Evolutionary conservation across 2,329 filamentous ascomycete species (phyloP).

Genomic region (Fusarium robinianum): DNA sequence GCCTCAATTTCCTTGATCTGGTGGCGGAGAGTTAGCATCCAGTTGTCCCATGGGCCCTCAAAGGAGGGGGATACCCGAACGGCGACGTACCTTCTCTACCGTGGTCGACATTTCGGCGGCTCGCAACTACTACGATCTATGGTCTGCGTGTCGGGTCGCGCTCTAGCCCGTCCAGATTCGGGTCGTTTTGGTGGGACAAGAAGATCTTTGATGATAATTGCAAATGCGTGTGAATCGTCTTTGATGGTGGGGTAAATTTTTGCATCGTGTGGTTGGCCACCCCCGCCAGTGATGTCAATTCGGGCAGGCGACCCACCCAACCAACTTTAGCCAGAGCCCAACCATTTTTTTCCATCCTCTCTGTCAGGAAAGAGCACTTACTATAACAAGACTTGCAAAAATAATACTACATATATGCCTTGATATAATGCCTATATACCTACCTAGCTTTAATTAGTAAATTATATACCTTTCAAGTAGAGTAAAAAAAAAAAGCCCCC

Average conservation of each 20-base stretch:
- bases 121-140: slow-evolving; percentile 18
- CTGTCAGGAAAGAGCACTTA: too few relatives aligned
- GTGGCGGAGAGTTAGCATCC: slow-evolving; percentile 42
- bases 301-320: slow-evolving; percentile 5
- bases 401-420: neutral
- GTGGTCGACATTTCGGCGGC: slow-evolving; percentile 84
- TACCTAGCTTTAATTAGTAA: too few relatives aligned
- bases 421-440: too few relatives aligned
- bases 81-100: slow-evolving; percentile 79
- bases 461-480: too few relatives aligned
- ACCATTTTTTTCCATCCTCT: too few relatives aligned
- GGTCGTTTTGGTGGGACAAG: slow-evolving; percentile 11
- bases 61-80: slow-evolving; percentile 4
- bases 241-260: slow-evolving; percentile 49
- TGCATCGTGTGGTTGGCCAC: slow-evolving; percentile 26
- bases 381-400: too few relatives aligned
- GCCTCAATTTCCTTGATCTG: slow-evolving; percentile 96
- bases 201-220: slow-evolving; percentile 33
- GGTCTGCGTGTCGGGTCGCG: slow-evolving; percentile 11
- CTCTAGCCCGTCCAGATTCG: slow-evolving; percentile 24
- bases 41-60: slow-evolving; percentile 9
- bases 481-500: too few relatives aligned
- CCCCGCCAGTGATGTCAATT: slow-evolving; percentile 42
- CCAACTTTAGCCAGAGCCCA: slow-evolving; percentile 8
- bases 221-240: slow-evolving; percentile 30